phyloP scores from a whole-genome alignment of 352 stramenopile species.

The Phytophthora fragariaefolia region DNA sequence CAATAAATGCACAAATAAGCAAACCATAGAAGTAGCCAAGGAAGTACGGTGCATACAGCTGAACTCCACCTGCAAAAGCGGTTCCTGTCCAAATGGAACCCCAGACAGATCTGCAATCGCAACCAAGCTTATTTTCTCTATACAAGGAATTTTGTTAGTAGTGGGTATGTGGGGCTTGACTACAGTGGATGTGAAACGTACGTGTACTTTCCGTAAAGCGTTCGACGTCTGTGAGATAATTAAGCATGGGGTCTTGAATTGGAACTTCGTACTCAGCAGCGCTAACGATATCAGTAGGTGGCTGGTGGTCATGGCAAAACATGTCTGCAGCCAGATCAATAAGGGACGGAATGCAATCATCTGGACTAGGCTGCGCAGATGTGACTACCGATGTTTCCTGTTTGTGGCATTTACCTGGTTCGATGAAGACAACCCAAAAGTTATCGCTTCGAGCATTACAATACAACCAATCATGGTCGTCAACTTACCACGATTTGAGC shows the following conservation, averaged over 20 bases:
- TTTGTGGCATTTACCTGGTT: conserved; percentile 8
- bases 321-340: conserved; percentile 20
- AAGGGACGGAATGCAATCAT: conserved; percentile 12
- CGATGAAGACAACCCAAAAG: background rate
- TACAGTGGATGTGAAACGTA: conserved; percentile 4
- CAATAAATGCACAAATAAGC: background rate
- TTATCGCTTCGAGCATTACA: background rate
- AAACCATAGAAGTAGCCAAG: no score
- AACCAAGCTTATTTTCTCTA: conserved; percentile 28
- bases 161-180: background rate
- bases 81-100: conserved; percentile 10
- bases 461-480: background rate
- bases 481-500: conserved; percentile 11
- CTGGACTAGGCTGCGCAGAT: background rate
- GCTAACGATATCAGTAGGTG: background rate
- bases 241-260: conserved; percentile 60
- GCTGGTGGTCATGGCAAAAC: background rate
- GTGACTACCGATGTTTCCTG: background rate
- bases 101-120: conserved; percentile 21
- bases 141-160: background rate
- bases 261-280: conserved; percentile 18
- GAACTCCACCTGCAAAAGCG: conserved; percentile 2
- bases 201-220: conserved; percentile 60
- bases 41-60: no score
- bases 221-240: conserved; percentile 59